These are phyloP conservation scores for Simplicillium sp. DNA, from an alignment of 2,329 filamentous ascomycete genomes.

Conservation along the genomic window DNA sequence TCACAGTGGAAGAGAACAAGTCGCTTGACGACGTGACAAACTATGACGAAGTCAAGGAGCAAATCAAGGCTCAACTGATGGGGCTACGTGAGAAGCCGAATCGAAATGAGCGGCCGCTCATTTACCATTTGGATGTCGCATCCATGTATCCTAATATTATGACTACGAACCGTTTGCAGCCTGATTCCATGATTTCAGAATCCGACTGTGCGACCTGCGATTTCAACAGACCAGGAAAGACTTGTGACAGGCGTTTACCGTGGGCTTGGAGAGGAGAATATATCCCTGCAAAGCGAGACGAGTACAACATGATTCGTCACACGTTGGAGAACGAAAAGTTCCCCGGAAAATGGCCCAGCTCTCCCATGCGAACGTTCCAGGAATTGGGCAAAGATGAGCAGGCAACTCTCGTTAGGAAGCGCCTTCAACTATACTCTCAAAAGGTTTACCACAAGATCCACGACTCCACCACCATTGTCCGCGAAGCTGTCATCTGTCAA, in stretches of 20 bases:
- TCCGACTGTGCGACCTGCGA: conserved; percentile 95
- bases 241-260: conserved; percentile 85
- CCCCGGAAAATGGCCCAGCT: conserved; percentile 65
- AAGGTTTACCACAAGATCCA: conserved; percentile 99
- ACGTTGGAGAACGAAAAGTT: conserved; percentile 89
- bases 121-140: conserved; percentile 96
- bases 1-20: conserved; percentile 77
- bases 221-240: conserved; percentile 96
- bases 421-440: conserved; percentile 86
- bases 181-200: conserved; percentile 97
- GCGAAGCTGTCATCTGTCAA: conserved; percentile 97
- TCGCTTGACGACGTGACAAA: conserved; percentile 69
- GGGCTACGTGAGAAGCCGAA: conserved; percentile 76
- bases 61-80: conserved; percentile 64
- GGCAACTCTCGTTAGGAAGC: conserved; percentile 69
- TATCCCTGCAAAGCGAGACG: conserved; percentile 86
- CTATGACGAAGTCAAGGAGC: conserved; percentile 73
- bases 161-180: conserved; percentile 96
- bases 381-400: conserved; percentile 79
- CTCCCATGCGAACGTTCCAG: conserved; percentile 64
- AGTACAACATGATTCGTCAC: conserved; percentile 98
- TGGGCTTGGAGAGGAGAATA: conserved; percentile 99
- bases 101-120: conserved; percentile 74
- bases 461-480: conserved; percentile 82
- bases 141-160: conserved; percentile 99